Conservation (phyloP, 768 basidiomycete genomes). For the Suillus brevipes region DNA sequence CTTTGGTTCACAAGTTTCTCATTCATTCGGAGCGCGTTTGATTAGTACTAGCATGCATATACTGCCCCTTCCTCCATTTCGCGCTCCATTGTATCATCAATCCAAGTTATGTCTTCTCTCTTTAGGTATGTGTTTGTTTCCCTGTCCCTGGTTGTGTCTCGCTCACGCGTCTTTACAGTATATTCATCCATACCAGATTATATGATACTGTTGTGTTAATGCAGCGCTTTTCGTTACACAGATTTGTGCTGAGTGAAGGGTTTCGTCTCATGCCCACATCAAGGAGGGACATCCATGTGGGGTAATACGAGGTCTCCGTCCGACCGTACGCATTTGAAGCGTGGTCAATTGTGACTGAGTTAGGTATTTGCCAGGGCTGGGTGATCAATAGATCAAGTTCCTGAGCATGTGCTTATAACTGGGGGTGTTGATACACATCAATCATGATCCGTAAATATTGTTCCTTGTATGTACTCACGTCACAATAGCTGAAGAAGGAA, state of each 20-base stretch:
- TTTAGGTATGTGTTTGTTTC: not conserved
- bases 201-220: not conserved
- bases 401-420: not conserved
- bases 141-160: too few relatives aligned
- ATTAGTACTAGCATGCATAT: not conserved
- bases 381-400: not conserved
- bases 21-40: not conserved
- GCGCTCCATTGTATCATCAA: not conserved
- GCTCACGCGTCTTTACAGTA: not conserved
- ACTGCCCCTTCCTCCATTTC: not conserved
- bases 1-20: not conserved
- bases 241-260: not conserved
- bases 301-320: not conserved
- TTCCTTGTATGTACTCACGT: not conserved
- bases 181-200: not conserved
- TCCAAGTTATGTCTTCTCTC: not conserved
- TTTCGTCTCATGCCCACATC: not conserved
- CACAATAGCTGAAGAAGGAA: too few relatives aligned
- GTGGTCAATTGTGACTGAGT: not conserved
- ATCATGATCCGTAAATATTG: not conserved
- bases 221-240: not conserved
- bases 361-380: not conserved
- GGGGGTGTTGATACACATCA: not conserved
- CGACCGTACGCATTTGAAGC: not conserved
- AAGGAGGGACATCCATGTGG: not conserved